Evolutionary conservation across 805 yeast genomes (phyloP).

Genomic region (Suhomyces vadensis): DNA sequence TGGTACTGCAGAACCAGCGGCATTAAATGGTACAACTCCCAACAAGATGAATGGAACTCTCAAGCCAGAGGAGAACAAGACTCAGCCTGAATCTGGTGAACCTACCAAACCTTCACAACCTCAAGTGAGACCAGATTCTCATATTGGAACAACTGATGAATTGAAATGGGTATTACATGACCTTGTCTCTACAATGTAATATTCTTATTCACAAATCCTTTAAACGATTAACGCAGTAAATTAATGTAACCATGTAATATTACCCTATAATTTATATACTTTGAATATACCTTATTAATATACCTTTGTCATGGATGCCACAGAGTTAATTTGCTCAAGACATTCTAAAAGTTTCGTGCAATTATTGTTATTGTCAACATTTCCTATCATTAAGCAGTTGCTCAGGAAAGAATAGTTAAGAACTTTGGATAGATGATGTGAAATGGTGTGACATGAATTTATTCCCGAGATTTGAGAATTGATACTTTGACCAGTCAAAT

Average conservation of each 20-base stretch:
- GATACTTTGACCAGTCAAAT: slow-evolving; percentile 9
- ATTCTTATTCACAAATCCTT: neutral
- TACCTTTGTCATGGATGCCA: neutral
- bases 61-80: slow-evolving; percentile 8
- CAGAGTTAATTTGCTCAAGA: neutral
- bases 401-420: slow-evolving; percentile 17
- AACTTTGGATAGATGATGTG: slow-evolving; percentile 2
- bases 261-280: slow-evolving; percentile 1
- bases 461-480: slow-evolving; percentile 8
- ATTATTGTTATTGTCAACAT: slow-evolving; percentile 14
- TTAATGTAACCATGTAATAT: slow-evolving; percentile 6
- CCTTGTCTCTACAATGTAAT: slow-evolving; percentile 46
- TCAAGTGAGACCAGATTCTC: slow-evolving; percentile 24
- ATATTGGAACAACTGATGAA: slow-evolving; percentile 65
- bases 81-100: slow-evolving; percentile 1
- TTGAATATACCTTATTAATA: neutral
- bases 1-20: neutral
- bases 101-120: slow-evolving; percentile 6
- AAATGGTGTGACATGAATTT: neutral
- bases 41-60: slow-evolving; percentile 1
- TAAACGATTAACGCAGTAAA: neutral
- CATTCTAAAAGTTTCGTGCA: neutral
- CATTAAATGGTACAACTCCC: neutral
- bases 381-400: slow-evolving; percentile 35
- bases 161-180: slow-evolving; percentile 72